Percentiles rank a stretch among this genome's conserved stretches.
Evolutionary conservation across 177 flowering plant genomes (phyloP).

Genomic region (Tripterygium wilfordii): DNA sequence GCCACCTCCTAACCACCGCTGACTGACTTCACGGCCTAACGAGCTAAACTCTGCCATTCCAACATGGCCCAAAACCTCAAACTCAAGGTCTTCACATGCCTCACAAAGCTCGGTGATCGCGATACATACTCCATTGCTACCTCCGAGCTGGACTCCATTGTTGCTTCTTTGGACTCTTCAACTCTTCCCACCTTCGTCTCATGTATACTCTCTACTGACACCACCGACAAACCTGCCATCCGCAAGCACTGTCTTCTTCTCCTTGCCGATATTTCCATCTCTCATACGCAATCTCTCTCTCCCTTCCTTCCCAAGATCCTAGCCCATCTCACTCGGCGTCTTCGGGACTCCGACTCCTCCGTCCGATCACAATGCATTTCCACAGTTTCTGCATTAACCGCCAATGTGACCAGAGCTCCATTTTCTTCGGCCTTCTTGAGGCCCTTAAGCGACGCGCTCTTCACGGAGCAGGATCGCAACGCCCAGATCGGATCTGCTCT

Average conservation of each 20-base stretch:
- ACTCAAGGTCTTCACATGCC: constrained; percentile 47
- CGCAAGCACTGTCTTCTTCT: constrained; percentile 64
- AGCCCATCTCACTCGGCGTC: constrained; percentile 46
- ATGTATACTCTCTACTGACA: constrained; percentile 61
- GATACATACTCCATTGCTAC: constrained; percentile 68
- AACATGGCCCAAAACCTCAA: constrained; percentile 31
- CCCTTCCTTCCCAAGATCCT: constrained; percentile 60
- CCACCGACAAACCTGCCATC: constrained; percentile 60
- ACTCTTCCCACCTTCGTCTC: constrained; percentile 57
- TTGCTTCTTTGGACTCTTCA: constrained; percentile 29
- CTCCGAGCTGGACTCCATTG: constrained; percentile 67
- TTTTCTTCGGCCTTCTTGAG: constrained; percentile 42
- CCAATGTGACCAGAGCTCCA: constrained; percentile 35
- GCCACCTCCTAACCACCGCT: no score
- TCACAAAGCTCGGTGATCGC: constrained; percentile 76
- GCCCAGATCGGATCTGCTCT: constrained; percentile 71
- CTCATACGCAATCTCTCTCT: constrained; percentile 44
- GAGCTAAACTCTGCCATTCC: constrained; percentile 4
- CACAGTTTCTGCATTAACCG: constrained; percentile 35
- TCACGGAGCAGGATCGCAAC: constrained; percentile 63
- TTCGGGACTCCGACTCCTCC: constrained; percentile 68
- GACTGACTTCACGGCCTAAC: not conserved
- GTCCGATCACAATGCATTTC: constrained; percentile 62
- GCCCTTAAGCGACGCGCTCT: constrained; percentile 60
- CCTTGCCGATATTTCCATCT: constrained; percentile 39